Evolutionary conservation across 2,329 filamentous ascomycete genomes (phyloP).

Genomic region (Diaporthe batatas): DNA sequence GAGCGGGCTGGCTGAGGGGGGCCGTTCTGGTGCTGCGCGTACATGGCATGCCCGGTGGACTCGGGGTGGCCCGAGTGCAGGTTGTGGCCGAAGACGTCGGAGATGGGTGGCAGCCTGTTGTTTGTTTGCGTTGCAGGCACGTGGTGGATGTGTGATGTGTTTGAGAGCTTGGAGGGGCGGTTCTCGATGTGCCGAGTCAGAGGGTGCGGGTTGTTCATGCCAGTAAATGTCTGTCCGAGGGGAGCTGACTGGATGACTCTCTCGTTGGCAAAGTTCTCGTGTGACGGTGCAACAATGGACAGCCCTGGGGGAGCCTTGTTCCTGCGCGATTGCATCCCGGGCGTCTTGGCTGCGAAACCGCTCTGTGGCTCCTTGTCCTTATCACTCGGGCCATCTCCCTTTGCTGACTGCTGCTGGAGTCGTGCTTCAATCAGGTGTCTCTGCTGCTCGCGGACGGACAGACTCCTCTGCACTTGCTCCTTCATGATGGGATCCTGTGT

Average conservation of each 20-base stretch:
- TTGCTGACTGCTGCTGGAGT: conserved; percentile 87
- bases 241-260: conserved; percentile 97
- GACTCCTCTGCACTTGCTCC: conserved; percentile 92
- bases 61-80: conserved; percentile 72
- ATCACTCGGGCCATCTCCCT: conserved; percentile 74
- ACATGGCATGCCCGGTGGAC: conserved; percentile 61
- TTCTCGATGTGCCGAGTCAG: conserved; percentile 83
- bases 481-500: conserved; percentile 98
- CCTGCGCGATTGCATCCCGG: conserved; percentile 75
- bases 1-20: conserved; percentile 80
- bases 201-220: conserved; percentile 83
- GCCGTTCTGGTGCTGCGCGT: conserved; percentile 73
- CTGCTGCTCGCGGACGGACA: conserved; percentile 94
- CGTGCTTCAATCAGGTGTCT: conserved; percentile 94
- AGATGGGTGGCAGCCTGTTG: conserved; percentile 93
- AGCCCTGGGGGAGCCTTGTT: conserved; percentile 89
- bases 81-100: conserved; percentile 91
- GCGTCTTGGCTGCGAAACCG: conserved; percentile 75
- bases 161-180: conserved; percentile 84
- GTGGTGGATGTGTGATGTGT: conserved; percentile 91
- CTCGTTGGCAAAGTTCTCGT: conserved; percentile 92
- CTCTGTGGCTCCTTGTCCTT: conserved; percentile 64
- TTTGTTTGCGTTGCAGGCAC: conserved; percentile 88
- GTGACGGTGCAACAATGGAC: conserved; percentile 94
- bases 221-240: conserved; percentile 94